Conservation (phyloP, 2,329 filamentous ascomycete species). For the Diaporthe longicolla region DNA sequence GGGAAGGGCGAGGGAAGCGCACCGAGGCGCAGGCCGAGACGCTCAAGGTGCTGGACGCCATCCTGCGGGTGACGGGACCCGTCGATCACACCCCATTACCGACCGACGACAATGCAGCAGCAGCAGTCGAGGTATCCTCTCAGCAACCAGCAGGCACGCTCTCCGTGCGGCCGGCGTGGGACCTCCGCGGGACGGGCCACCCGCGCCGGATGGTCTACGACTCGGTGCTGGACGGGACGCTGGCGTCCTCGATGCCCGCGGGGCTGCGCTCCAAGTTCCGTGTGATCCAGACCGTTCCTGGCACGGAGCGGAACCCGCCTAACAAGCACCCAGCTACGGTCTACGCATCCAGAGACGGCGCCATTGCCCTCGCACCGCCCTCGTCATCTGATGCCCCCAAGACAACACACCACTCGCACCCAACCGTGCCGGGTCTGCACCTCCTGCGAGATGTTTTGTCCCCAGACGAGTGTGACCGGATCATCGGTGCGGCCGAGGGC, state of each 20-base stretch:
- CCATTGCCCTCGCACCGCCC: constrained; percentile 63
- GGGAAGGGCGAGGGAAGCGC: constrained; percentile 59
- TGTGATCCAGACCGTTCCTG: constrained; percentile 73
- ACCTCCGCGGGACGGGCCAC: constrained; percentile 61
- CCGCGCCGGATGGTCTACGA: constrained; percentile 64
- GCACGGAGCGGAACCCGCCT: constrained; percentile 73
- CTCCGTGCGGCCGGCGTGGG: constrained; percentile 72
- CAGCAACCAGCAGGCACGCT: constrained; percentile 58
- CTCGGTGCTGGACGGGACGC: constrained; percentile 71
- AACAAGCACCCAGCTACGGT: constrained; percentile 77
- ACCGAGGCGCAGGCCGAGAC: constrained; percentile 66
- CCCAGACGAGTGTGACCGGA: constrained; percentile 72
- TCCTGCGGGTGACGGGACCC: constrained; percentile 74
- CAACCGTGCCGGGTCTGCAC: constrained; percentile 72
- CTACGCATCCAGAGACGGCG: constrained; percentile 71
- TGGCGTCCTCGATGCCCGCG: constrained; percentile 58
- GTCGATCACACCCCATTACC: constrained; percentile 62
- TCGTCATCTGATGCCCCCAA: constrained; percentile 53
- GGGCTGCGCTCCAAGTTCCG: constrained; percentile 55
- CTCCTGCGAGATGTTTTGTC: constrained; percentile 73
- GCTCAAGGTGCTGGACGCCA: constrained; percentile 73
- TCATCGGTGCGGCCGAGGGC: constrained; percentile 76
- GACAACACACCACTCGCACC: constrained; percentile 71
- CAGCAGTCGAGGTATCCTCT: background rate
- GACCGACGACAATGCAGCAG: background rate